phyloP scores from a whole-genome alignment of 139 green algal species.

The Chlorella sp. region DNA sequence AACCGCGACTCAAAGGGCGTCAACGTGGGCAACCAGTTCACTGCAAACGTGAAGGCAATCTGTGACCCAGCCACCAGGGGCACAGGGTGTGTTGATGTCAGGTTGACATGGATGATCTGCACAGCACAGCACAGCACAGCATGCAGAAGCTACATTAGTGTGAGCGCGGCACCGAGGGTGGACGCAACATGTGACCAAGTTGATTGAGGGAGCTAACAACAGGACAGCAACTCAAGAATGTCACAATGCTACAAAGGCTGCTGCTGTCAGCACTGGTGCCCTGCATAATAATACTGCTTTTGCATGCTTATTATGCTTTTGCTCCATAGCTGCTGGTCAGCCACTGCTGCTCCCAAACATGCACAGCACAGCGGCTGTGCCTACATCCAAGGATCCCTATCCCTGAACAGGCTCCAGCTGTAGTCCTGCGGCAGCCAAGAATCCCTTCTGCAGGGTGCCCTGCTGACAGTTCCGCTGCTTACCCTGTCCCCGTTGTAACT shows the following conservation, averaged over 20 bases:
- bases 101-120: constrained; percentile 95
- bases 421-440: too few species aligned
- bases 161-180: not conserved
- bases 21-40: constrained; percentile 70
- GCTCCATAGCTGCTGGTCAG: too few species aligned
- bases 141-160: not conserved
- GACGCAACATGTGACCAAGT: not conserved
- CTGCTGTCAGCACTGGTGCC: too few species aligned
- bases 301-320: too few species aligned
- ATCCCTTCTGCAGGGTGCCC: too few species aligned
- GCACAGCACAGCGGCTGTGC: too few species aligned
- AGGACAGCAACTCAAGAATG: not conserved
- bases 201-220: not conserved
- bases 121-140: constrained; percentile 8
- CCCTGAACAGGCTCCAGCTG: too few species aligned
- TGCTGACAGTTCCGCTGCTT: too few species aligned
- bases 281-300: too few species aligned
- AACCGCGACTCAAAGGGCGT: constrained; percentile 79
- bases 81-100: constrained; percentile 71
- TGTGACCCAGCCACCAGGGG: constrained; percentile 48
- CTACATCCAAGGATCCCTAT: too few species aligned
- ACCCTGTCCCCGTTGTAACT: constrained; percentile 87
- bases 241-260: not conserved
- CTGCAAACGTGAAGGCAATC: constrained; percentile 84
- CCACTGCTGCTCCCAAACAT: too few species aligned